phyloP scores from a whole-genome alignment of 2,329 filamentous ascomycete genomes.

The Cercospora sesami region DNA sequence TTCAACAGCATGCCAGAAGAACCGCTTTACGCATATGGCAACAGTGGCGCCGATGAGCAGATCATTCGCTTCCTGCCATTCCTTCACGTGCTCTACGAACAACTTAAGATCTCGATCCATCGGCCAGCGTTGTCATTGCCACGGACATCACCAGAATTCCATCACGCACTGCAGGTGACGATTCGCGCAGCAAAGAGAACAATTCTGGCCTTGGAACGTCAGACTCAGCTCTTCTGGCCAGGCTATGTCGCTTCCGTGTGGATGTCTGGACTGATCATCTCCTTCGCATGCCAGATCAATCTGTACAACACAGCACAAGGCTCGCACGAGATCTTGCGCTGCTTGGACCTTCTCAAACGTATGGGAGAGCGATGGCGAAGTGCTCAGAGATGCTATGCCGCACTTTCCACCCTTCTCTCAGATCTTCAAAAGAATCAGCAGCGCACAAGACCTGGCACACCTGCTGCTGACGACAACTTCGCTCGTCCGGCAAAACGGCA shows the following conservation, averaged over 20 bases:
- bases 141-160: conserved; percentile 34
- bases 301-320: conserved; percentile 33
- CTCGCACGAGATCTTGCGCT: conserved; percentile 29
- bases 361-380: conserved; percentile 27
- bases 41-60: conserved; percentile 23
- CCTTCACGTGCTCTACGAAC: conserved; percentile 39
- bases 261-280: conserved; percentile 44
- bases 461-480: conserved; percentile 20
- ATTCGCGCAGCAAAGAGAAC: conserved; percentile 35
- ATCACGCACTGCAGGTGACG: conserved; percentile 37
- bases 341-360: conserved; percentile 25
- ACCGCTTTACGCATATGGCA: conserved; percentile 21
- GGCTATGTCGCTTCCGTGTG: conserved; percentile 41
- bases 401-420: conserved; percentile 25
- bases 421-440: conserved; percentile 22
- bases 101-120: conserved; percentile 40
- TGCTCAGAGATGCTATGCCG: conserved; percentile 26
- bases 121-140: conserved; percentile 41
- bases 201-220: conserved; percentile 34
- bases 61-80: conserved; percentile 32
- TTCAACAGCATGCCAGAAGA: conserved; percentile 31
- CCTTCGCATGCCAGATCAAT: conserved; percentile 39
- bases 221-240: conserved; percentile 37
- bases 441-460: conserved; percentile 2
- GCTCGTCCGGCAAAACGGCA: conserved; percentile 19